phyloP scores from a whole-genome alignment of 75 land plant species.

The Azolla pinnata region DNA sequence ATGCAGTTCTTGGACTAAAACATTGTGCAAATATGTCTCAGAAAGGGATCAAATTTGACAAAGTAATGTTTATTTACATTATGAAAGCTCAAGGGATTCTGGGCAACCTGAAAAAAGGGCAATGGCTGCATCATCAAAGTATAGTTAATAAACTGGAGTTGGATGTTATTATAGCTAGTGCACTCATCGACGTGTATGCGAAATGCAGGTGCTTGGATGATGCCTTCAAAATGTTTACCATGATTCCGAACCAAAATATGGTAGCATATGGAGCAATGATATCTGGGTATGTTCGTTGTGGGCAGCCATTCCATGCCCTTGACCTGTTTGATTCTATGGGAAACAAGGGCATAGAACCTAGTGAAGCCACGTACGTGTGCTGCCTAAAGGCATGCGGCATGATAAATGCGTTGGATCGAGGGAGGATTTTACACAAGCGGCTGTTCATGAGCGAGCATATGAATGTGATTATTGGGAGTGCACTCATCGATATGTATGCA shows the following conservation, averaged over 20 bases:
- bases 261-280: background rate
- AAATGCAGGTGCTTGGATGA: background rate
- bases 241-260: background rate
- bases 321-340: slow-evolving; percentile 3
- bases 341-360: background rate
- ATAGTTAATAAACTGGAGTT: background rate
- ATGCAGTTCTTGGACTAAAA: background rate
- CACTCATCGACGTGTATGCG: slow-evolving; percentile 15
- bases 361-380: background rate
- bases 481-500: slow-evolving; percentile 26
- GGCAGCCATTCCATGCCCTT: background rate
- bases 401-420: background rate
- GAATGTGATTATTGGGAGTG: slow-evolving; percentile 18
- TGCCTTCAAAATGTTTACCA: background rate
- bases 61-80: background rate
- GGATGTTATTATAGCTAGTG: background rate
- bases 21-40: slow-evolving; percentile 1
- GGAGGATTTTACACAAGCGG: background rate
- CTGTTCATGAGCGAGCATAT: background rate
- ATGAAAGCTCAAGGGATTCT: background rate
- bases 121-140: background rate
- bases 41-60: background rate
- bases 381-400: slow-evolving; percentile 4
- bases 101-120: background rate
- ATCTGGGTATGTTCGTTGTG: slow-evolving; percentile 3